These are phyloP conservation scores for Solanum aculeatissimum DNA, from an alignment of 305 asterid species.

Conservation along the genomic window DNA sequence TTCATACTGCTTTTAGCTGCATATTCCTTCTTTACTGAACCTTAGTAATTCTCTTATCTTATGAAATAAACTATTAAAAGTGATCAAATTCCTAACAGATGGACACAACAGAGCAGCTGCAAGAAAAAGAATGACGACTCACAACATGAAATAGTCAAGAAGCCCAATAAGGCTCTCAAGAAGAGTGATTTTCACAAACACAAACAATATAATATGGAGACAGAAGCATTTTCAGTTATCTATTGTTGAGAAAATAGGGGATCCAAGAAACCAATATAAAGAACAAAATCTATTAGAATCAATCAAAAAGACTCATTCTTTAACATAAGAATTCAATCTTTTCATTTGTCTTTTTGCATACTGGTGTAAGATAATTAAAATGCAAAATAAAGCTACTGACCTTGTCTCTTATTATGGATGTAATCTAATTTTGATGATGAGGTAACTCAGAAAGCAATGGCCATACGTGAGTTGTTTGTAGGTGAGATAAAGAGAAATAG, in stretches of 20 bases:
- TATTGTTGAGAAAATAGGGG: neutral
- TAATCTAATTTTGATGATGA: neutral
- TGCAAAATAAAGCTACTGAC: neutral
- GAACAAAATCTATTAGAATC: neutral
- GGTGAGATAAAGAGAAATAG: neutral
- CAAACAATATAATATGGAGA: neutral
- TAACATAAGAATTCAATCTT: neutral
- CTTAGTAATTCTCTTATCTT: neutral
- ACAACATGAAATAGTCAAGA: neutral
- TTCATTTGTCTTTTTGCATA: neutral
- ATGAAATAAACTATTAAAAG: neutral
- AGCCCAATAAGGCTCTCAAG: neutral
- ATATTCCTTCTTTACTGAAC: neutral
- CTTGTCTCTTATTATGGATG: neutral
- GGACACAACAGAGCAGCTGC: neutral
- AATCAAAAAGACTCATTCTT: neutral
- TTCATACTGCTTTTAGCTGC: neutral
- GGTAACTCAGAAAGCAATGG: neutral
- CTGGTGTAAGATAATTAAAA: neutral
- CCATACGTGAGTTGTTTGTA: neutral
- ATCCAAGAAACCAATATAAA: neutral
- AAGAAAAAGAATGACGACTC: neutral
- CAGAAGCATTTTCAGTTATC: neutral
- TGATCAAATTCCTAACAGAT: neutral
- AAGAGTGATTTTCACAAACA: neutral